Evolutionary conservation across 2,329 filamentous ascomycete genomes (phyloP).

Genomic region (Ascocoryne sarcoides): DNA sequence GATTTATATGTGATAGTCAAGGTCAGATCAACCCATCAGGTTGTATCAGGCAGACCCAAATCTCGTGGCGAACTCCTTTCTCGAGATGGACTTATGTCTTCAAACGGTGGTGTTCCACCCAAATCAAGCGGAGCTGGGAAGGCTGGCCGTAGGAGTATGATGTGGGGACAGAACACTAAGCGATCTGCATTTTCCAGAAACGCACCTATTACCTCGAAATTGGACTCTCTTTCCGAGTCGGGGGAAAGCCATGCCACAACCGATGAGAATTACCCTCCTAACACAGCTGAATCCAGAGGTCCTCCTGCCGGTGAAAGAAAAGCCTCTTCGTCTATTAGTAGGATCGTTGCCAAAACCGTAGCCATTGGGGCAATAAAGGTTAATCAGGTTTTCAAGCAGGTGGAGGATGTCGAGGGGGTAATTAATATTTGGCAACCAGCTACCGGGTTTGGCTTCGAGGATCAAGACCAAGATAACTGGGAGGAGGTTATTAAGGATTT

Average conservation of each 20-base stretch:
- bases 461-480: slow-evolving; percentile 56
- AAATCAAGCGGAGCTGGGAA: slow-evolving; percentile 34
- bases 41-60: slow-evolving; percentile 19
- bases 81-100: slow-evolving; percentile 16
- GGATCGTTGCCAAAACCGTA: slow-evolving; percentile 56
- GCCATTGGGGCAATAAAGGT: slow-evolving; percentile 73
- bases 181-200: slow-evolving; percentile 47
- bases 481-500: slow-evolving; percentile 64
- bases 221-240: slow-evolving; percentile 39
- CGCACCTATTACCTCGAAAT: slow-evolving; percentile 34
- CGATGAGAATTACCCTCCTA: slow-evolving; percentile 35
- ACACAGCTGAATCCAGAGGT: slow-evolving; percentile 45
- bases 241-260: slow-evolving; percentile 6
- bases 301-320: slow-evolving; percentile 30
- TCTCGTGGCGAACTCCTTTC: slow-evolving; percentile 20
- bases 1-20: slow-evolving; percentile 80
- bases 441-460: slow-evolving; percentile 45
- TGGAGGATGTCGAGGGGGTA: slow-evolving; percentile 65
- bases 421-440: slow-evolving; percentile 69
- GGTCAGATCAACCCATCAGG: slow-evolving; percentile 36
- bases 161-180: slow-evolving; percentile 57
- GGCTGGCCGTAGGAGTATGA: slow-evolving; percentile 54
- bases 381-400: slow-evolving; percentile 63
- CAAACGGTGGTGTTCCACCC: slow-evolving; percentile 30
- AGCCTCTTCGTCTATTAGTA: slow-evolving; percentile 26